Base-by-base conservation (phyloP, 306 rosid species). In the Prunus mira region DNA sequence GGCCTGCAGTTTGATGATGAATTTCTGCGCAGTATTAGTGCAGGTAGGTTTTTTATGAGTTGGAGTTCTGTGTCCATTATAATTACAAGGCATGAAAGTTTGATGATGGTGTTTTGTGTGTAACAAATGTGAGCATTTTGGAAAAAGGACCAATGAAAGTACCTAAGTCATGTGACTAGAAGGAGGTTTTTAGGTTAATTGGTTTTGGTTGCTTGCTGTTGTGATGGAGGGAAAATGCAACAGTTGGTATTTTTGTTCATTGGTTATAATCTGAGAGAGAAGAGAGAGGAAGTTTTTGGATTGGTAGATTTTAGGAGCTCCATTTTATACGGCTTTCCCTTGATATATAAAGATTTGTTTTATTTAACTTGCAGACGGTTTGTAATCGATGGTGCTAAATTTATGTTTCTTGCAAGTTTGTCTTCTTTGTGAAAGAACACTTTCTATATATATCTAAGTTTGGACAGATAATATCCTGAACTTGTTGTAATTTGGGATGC, bases 1-100 rank as follows among this genome's bases (percentile, higher is more conserved):
- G 73, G 3, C 55, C 12, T 73, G 62, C 79, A 54, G 19, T 76
- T 25, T 34, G 71, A 69, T 17, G 85, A 76, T 28, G 80, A 73
- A 15, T 77, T 73, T 65, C 75, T 68, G 25, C 67, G 61, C 18
- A 79, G 61, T 27, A 82, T 87, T 6, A 72, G 12, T 11, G 89
- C 63, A 17, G 78, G 84, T 30, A 55, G 0, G 68, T 54, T 78
- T 7, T 19, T 67, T 38, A 61, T 24, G 75, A 65, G 84, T 63
- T 69, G 82, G 45, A 73, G 73, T 17, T 84, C 84, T 68, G 67
- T 14, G 38, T 72, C 90, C 93, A 85, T 86, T 77, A 14, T 74
- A 49, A 50, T 50, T 74, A 76, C 47, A 45, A 70, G 62, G 51
- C 79, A 65, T 61, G 61, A 51, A 65, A 73, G 74, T 32, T 19